Percentiles rank a stretch among this genome's conserved stretches.
These are phyloP conservation scores for Periglandula ipomoeae DNA, from an alignment of 2,329 filamentous ascomycete genomes.

Conservation along the genomic window DNA sequence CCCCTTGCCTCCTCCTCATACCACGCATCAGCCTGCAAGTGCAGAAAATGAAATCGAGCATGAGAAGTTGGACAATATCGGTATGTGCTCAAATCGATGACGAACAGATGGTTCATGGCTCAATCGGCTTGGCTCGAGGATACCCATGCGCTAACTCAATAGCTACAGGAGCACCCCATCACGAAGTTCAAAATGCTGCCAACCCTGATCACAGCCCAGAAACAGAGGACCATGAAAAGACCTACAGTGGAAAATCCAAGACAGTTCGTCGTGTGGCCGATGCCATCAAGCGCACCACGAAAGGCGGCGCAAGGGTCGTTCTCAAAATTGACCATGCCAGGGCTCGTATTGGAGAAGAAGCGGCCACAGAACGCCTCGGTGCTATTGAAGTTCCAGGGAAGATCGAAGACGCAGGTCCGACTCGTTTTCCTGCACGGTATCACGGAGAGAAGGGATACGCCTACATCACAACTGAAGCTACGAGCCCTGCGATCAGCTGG, in stretches of 20 bases:
- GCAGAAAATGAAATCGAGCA: conserved; percentile 35
- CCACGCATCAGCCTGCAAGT: conserved; percentile 24
- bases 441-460: conserved; percentile 63
- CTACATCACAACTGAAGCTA: conserved; percentile 59
- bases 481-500: conserved; percentile 58
- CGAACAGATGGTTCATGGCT: too few relatives aligned
- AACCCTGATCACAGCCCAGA: background rate
- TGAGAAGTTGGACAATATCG: conserved; percentile 25
- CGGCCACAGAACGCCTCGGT: conserved; percentile 51
- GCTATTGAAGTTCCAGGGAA: too few relatives aligned
- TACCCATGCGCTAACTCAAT: too few relatives aligned
- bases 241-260: conserved; percentile 21
- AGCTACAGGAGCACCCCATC: too few relatives aligned
- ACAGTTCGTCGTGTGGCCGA: conserved; percentile 42
- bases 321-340: conserved; percentile 63
- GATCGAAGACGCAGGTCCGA: conserved; percentile 56
- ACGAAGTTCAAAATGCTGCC: too few relatives aligned
- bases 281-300: conserved; percentile 60
- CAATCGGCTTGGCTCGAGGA: too few relatives aligned
- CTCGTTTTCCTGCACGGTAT: conserved; percentile 67
- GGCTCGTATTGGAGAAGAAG: conserved; percentile 47
- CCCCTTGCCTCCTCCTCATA: conserved; percentile 56
- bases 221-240: too few relatives aligned
- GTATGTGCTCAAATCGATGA: too few relatives aligned
- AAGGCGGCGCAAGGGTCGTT: conserved; percentile 62